Base-by-base conservation (phyloP, 805 yeast species). In the Yamadazyma kitorensis region DNA sequence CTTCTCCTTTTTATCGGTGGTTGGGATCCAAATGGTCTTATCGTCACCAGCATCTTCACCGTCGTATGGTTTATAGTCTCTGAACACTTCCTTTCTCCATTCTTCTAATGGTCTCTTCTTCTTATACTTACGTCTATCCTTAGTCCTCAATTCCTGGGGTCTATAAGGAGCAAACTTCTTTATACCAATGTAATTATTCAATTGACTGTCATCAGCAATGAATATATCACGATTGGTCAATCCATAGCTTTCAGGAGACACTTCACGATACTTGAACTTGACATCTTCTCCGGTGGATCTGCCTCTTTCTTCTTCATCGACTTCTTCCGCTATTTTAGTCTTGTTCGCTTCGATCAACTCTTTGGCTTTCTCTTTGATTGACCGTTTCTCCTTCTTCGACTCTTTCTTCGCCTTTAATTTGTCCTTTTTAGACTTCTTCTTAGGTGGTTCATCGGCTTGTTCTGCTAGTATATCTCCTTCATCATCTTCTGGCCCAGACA, bases 151-250 rank as follows among this genome's bases (percentile, higher is more conserved):
- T 39, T 85, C 94, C 44, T 75, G 75, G 16, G 86, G 78, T 56
- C 96, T 78, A 57, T 86, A 93, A 18, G 98, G 91, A 0, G 98
- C 97, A 46, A 93, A 79, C 59, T 89, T 89, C 68, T 91, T 91
- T 49, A 93, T 65, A 15, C 96, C 93, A 38, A 88, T 81, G 51
- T 72, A 88, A 37, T 80, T 82, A 59, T 93, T 93, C 58, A 93
- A 70, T 31, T 82, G 84, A 41, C 74, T 71, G 56, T 93, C 98
- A 52, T 86, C 91, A 10, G 98, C 98, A 39, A 86, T 64, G 34
- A 93, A 68, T 30, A 93, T 93, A 49, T 93, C 98, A 43, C 93
- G 72, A 0, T 93, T 74, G 0, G 85, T 71, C 31, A 93, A 70
- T 9, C 98, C 98, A 62, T 76, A 93, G 7, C 88, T 66, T 51